phyloP scores from a whole-genome alignment of 2,329 filamentous ascomycete genomes.

The Diaporthe nobilis region DNA sequence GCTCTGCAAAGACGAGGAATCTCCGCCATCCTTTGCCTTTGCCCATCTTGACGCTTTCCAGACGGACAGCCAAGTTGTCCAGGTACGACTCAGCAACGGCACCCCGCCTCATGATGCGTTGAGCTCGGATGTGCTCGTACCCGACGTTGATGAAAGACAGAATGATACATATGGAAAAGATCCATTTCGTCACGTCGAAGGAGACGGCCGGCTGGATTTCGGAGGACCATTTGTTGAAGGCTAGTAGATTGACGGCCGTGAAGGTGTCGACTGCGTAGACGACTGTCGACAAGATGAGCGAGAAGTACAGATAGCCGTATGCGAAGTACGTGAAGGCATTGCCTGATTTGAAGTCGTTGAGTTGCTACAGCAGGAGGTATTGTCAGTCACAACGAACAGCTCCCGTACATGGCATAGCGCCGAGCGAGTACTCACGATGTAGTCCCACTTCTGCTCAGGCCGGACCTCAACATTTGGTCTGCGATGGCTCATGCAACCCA shows the following conservation, averaged over 20 bases:
- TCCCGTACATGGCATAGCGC: not conserved
- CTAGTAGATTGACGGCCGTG: conserved; percentile 91
- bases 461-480: conserved; percentile 75
- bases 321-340: conserved; percentile 84
- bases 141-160: conserved; percentile 86
- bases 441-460: conserved; percentile 94
- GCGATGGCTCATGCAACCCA: conserved; percentile 76
- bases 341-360: conserved; percentile 84
- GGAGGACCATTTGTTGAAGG: conserved; percentile 90
- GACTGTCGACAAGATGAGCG: conserved; percentile 82
- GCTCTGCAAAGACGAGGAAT: conserved; percentile 91
- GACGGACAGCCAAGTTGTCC: conserved; percentile 85
- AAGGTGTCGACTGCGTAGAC: conserved; percentile 94
- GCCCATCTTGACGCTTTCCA: conserved; percentile 85
- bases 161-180: conserved; percentile 94
- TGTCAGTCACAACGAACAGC: conserved; percentile 26
- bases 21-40: conserved; percentile 85
- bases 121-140: conserved; percentile 85
- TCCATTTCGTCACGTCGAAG: conserved; percentile 89
- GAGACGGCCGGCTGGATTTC: conserved; percentile 84
- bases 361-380: conserved; percentile 53
- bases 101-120: conserved; percentile 84
- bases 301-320: conserved; percentile 88
- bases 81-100: conserved; percentile 94
- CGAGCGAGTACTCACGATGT: conserved; percentile 74